Evolutionary conservation across 345 rosid genomes (phyloP).

Genomic region (Combretum micranthum): DNA sequence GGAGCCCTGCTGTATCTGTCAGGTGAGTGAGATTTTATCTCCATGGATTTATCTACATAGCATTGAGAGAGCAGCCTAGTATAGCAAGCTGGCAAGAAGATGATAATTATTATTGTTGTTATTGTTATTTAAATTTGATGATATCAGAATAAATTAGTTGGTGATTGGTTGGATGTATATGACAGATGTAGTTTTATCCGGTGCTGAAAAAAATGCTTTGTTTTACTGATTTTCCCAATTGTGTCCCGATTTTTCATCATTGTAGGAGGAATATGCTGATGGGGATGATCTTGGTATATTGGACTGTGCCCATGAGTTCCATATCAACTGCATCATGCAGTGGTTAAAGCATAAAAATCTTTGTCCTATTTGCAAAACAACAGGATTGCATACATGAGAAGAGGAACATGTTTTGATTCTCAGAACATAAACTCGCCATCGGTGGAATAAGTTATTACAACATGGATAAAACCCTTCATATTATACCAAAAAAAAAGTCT

Average conservation of each 20-base stretch:
- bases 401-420: background rate
- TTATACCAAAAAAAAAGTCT: no score
- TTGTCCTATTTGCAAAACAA: constrained; percentile 84
- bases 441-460: background rate
- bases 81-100: no score
- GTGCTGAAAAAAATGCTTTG: background rate
- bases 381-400: constrained; percentile 40
- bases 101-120: no score
- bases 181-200: background rate
- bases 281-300: constrained; percentile 71
- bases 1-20: constrained; percentile 91
- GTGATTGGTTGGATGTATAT: no score
- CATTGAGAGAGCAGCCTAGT: background rate
- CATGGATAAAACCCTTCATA: no score
- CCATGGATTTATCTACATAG: background rate
- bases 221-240: no score
- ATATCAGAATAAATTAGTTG: no score
- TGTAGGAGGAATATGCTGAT: constrained; percentile 70
- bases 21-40: constrained; percentile 29
- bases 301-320: constrained; percentile 83
- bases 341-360: constrained; percentile 81
- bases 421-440: background rate
- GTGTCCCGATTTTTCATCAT: constrained; percentile 1
- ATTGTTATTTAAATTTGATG: no score
- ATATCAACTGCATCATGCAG: constrained; percentile 64